Conservation (phyloP, 257 asterid species). For the Phtheirospermum japonicum region DNA sequence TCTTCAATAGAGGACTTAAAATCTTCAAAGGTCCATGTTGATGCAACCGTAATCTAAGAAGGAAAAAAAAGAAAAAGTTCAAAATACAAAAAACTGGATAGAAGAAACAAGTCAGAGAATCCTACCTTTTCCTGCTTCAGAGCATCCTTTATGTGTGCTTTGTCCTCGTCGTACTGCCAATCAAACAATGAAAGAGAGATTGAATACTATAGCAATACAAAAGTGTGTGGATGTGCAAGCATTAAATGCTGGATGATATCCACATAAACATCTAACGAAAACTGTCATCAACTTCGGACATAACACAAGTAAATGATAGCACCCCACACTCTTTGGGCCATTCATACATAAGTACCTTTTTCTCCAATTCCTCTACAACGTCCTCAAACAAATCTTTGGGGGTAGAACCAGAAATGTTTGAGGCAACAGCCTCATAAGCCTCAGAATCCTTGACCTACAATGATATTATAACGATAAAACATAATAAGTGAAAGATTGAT, state of each 20-base stretch:
- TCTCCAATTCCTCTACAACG: conserved; percentile 72
- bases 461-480: conserved; percentile 15
- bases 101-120: conserved; percentile 17
- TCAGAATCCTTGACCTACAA: conserved; percentile 76
- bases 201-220: neutral
- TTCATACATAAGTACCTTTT: conserved; percentile 75
- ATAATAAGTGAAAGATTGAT: conserved; percentile 3
- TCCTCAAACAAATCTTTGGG: conserved; percentile 95
- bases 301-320: too few species aligned
- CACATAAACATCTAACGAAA: conserved; percentile 10
- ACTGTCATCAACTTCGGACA: too few species aligned
- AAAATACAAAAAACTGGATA: neutral
- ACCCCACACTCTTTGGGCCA: too few species aligned
- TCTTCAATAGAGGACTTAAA: conserved; percentile 59
- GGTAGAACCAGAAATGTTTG: conserved; percentile 84
- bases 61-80: conserved; percentile 23
- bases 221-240: conserved; percentile 9
- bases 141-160: conserved; percentile 62
- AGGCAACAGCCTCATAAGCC: conserved; percentile 78
- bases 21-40: conserved; percentile 80
- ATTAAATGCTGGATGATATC: conserved; percentile 19
- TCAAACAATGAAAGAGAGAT: neutral
- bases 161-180: conserved; percentile 85
- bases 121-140: conserved; percentile 76
- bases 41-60: conserved; percentile 54